Conservation (phyloP, 768 basidiomycete species). For the Leucosporidium yakuticum region DNA sequence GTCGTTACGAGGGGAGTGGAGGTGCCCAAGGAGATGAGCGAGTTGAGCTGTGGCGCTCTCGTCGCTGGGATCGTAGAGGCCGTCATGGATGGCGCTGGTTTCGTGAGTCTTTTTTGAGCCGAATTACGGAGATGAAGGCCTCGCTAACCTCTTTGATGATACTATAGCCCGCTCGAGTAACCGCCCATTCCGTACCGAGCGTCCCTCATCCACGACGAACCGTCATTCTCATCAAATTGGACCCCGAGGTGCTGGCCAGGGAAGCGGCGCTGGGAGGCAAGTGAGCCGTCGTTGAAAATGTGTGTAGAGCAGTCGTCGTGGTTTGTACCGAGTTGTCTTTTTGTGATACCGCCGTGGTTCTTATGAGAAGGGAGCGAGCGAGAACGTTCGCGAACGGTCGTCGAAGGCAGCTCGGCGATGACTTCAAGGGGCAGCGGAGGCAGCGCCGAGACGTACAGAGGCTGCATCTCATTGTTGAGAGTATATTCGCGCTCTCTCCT, state of each 20-base stretch:
- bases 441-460: too few species aligned
- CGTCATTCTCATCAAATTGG: conserved; percentile 95
- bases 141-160: background rate
- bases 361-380: too few species aligned
- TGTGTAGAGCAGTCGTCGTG: too few species aligned
- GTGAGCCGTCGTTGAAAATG: too few species aligned
- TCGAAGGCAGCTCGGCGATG: too few species aligned
- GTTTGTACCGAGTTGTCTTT: too few species aligned
- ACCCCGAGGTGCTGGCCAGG: conserved; percentile 83
- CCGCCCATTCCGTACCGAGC: conserved; percentile 86
- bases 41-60: conserved; percentile 92
- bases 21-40: conserved; percentile 87
- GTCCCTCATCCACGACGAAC: conserved; percentile 73
- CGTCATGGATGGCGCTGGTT: conserved; percentile 84
- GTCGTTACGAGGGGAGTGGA: conserved; percentile 84
- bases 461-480: too few species aligned
- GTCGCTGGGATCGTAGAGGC: conserved; percentile 97
- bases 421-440: too few species aligned
- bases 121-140: too few species aligned
- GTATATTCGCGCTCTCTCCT: too few species aligned
- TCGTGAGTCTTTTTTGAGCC: conserved; percentile 54
- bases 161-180: conserved; percentile 83
- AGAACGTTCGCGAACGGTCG: too few species aligned
- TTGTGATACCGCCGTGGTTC: too few species aligned
- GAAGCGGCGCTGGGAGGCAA: conserved; percentile 72